Base-by-base conservation (phyloP, 257 asterid genomes). In the Euphrasia confusa region DNA sequence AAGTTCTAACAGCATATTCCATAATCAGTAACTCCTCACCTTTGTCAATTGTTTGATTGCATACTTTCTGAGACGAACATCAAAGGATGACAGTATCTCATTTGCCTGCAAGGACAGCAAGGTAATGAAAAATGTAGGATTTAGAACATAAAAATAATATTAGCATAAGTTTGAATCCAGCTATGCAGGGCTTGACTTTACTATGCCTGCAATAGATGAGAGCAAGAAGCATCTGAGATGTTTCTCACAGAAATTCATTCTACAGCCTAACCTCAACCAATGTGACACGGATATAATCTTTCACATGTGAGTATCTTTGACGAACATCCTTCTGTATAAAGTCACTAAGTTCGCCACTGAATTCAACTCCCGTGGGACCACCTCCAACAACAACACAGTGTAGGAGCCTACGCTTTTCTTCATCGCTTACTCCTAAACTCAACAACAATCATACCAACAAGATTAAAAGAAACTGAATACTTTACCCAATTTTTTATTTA, bases 361-460 rank as follows among this genome's bases (percentile, higher is more conserved):
- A 93, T 68, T 93, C 99, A 30, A 93, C 99, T 62, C 99, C 99
- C 0, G 99, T 93, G 0, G 99, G 99, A 55, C 99, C 99, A 47
- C 97, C 96, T 69, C 99, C 97, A 70, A 93, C 96, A 28, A 93
- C 97, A 57, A 93, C 97, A 68, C 95, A 93, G 61, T 93, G 97
- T 71, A 93, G 79, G 32, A 93, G 96, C 80, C 97, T 73, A 18
- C 81, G 72, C 72, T 89, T 93, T 72, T 93, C 99, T 42, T 93
- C 96, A 57, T 89, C 96, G 0, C 81, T 70, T 44, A 89, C 76
- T 60, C 99, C 99, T 87, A 76, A 61, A 9, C 18, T 63, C 65
- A 71, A 67, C 33, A 58, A 18, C 68, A 68, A 61, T 2, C 14
- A 45, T 17, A 45, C 27, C 52, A 40, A 42, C 54, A 68, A 63